These are phyloP conservation scores for Termitomyces sp. DNA, from an alignment of 768 basidiomycete genomes.

Conservation along the genomic window DNA sequence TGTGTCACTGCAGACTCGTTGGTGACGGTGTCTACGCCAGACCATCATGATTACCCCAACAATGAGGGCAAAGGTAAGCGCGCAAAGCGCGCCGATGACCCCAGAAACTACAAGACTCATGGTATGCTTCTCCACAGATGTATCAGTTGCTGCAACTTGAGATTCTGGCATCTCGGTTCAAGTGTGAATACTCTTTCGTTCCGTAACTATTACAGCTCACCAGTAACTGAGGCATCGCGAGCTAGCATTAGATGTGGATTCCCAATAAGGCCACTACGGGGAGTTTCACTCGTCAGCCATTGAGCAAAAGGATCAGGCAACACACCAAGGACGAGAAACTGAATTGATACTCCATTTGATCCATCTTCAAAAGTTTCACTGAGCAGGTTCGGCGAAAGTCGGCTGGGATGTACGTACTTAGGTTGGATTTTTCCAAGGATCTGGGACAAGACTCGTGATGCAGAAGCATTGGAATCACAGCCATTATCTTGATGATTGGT, in stretches of 20 bases:
- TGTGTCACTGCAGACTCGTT: not conserved
- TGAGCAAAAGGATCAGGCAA: not conserved
- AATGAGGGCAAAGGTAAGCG: slow-evolving; percentile 6
- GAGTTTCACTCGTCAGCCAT: not conserved
- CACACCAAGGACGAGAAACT: not conserved
- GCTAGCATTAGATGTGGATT: not conserved
- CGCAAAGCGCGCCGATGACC: slow-evolving; percentile 16
- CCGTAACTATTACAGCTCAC: not conserved
- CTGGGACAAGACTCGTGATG: not conserved
- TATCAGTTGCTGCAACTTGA: not conserved
- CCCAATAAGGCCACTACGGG: not conserved
- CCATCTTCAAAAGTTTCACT: not conserved
- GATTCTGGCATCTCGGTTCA: not conserved
- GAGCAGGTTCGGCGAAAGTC: not conserved
- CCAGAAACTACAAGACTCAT: slow-evolving; percentile 11
- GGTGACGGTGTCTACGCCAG: slow-evolving; percentile 9
- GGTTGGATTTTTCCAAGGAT: not conserved
- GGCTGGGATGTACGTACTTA: not conserved
- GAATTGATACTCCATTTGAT: not conserved
- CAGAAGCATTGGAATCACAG: not conserved
- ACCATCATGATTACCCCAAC: slow-evolving; percentile 2
- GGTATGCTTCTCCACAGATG: not conserved
- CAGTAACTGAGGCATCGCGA: not conserved
- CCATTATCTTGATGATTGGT: not conserved
- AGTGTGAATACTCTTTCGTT: not conserved